Evolutionary conservation across 2,329 filamentous ascomycete genomes (phyloP), one percentile per base, ranked within the genome.

Genomic region (Cladosporium sp.): DNA sequence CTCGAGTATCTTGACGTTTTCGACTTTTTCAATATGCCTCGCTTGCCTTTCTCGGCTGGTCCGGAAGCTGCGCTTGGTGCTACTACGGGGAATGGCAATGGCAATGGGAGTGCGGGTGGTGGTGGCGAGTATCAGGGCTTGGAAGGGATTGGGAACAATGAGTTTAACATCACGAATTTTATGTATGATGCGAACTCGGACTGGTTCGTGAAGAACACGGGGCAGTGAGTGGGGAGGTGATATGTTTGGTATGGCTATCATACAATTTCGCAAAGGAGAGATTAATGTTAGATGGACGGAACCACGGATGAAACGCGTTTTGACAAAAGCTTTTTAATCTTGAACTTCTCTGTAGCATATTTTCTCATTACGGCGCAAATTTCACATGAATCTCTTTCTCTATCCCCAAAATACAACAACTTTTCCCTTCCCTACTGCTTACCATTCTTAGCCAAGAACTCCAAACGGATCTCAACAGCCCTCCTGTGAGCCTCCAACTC

Each of bases 1-100:
- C 82, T 97, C 3, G 93, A 96, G 75, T 96, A 96, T 75, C 82
- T 97, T 2, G 93, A 97, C 72, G 91, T 97, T 0, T 97, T 97
- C 75, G 92, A 95, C 71, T 97, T 96, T 75, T 97, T 97, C 83
- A 97, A 97, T 75, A 88, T 96, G 64, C 93, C 93, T 0, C 83
- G 92, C 21, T 80, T 97, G 26, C 85, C 85, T 0, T 77, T 80
- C 58, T 30, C 54, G 7, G 63, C 54, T 21, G 63, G 60, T 3
- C 25, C 48, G 11, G 60, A 63, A 2, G 18, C 18, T 18, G 13
- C 30, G 8, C 18, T 56, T 34, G 46, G n/a, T 21, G 30, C 13
- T 51, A 46, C 73, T 74, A 16, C 72, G 69, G 11, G 28, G 18
- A 54, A 34, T 18, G 49, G 56, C 4, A 34, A 53, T 36, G 58